Evolutionary conservation across 2,329 filamentous ascomycete species (phyloP).

Genomic region (Fusarium pseudocircinatum): DNA sequence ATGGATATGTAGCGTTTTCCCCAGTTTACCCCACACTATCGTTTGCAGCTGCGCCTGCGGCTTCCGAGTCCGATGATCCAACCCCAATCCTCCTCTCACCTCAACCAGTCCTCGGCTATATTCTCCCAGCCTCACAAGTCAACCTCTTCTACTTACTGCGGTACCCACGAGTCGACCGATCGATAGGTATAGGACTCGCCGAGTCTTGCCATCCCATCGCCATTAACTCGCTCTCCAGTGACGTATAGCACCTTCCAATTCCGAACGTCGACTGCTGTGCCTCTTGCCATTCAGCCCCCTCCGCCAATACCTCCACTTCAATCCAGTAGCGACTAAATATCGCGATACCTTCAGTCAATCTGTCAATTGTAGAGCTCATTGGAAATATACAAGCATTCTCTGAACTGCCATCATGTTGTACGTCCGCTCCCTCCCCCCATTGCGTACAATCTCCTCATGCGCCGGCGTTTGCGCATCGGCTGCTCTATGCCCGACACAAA

Average conservation of each 20-base stretch:
- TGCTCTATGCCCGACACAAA: conserved; percentile 22
- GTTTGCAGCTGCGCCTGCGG: conserved; percentile 14
- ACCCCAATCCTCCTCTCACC: conserved; percentile 5
- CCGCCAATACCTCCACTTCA: conserved; percentile 4
- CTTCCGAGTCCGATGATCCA: conserved; percentile 18
- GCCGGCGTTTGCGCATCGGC: background rate
- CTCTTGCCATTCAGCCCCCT: conserved; percentile 21
- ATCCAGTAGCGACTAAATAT: conserved; percentile 17
- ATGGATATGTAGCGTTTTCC: conserved; percentile 15
- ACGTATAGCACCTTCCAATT: conserved; percentile 19
- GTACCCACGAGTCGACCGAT: background rate
- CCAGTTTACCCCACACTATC: conserved; percentile 41
- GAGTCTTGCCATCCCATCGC: background rate
- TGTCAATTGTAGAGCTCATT: background rate
- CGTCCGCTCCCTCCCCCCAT: conserved; percentile 14
- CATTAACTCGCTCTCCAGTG: background rate
- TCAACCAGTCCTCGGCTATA: conserved; percentile 26
- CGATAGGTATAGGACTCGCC: background rate
- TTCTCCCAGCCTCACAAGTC: conserved; percentile 14
- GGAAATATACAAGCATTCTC: background rate
- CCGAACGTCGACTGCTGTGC: conserved; percentile 20
- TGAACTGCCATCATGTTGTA: conserved; percentile 40
- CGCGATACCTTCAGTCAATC: conserved; percentile 9
- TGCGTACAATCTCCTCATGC: background rate
- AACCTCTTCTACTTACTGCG: background rate